Base-by-base conservation (phyloP, 106 monocot species). In the Acorus calamus region DNA sequence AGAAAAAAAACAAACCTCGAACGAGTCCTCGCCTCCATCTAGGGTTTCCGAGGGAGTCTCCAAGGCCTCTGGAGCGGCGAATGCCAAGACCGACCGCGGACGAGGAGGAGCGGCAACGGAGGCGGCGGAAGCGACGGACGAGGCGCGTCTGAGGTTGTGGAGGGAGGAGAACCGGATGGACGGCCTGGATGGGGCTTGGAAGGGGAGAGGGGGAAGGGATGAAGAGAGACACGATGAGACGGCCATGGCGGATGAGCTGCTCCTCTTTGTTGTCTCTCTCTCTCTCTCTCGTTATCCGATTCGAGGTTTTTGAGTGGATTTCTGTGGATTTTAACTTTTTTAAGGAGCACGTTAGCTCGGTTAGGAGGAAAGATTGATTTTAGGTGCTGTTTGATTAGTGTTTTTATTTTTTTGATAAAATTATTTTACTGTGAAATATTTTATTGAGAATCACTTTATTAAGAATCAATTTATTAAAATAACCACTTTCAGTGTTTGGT, bases 201-300 rank as follows among this genome's bases (percentile, higher is more conserved):
- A 28, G 58, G 49, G 43, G 49, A 69, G 69, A 10, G 59, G 59
- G 42, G 60, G 69, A 42, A 69, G 49, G 3, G 59, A 59, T 0
- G 50, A 42, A 42, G 58, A 49, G n/a, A 50, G 49, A 4, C 50
- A 59, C 1, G 50, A 42, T 11, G 58, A 49, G n/a, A 51, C 57
- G 11, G 58, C 69, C 69, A 69, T 69, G 69, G 69, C 48, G 63
- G 11, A 50, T 3, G 49, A 14, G 8, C 49, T 28, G 28, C 28
- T 28, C 28, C 28, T n/a, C n/a, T 28, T 28, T 28, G 28, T 28
- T 28, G 28, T 28, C n/a, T n/a, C n/a, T n/a, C n/a, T n/a, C 28
- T 28, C 28, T 28, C 28, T 0, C 28, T 28, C 28, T 28, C 28
- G 28, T 28, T 28, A 28, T 28, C 28, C 28, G 28, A 28, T 28